Evolutionary conservation across 1,284 basidiomycete species (phyloP).

Genomic region (Apiotrichum laibachii): DNA sequence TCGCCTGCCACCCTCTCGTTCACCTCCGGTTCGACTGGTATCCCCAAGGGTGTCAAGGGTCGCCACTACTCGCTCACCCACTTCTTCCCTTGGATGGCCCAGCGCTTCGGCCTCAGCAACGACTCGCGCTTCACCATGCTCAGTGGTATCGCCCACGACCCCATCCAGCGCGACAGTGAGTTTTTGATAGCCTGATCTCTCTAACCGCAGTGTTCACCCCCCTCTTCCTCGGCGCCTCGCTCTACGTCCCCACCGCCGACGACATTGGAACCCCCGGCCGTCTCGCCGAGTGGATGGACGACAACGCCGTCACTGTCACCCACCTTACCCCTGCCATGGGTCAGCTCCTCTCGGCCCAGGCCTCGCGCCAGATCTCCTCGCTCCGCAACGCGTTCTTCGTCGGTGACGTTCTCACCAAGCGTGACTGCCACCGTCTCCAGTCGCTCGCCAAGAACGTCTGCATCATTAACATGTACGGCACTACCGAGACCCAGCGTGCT

Average conservation of each 20-base stretch:
- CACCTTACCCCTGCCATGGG: conserved; percentile 99
- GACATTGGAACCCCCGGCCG: conserved; percentile 97
- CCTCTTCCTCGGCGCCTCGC: conserved; percentile 91
- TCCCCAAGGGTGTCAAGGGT: conserved; percentile 95
- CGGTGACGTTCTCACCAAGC: conserved; percentile 97
- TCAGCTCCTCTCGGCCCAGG: conserved; percentile 94
- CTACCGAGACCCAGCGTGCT: conserved; percentile 97
- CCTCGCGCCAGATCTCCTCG: conserved; percentile 80
- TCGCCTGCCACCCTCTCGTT: conserved; percentile 93
- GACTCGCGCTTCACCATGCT: conserved; percentile 95
- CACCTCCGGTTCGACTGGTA: conserved; percentile 95
- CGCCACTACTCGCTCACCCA: conserved; percentile 95
- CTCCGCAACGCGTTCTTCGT: conserved; percentile 95
- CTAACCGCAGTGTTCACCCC: conserved; percentile 75
- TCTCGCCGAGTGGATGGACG: conserved; percentile 98
- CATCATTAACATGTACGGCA: conserved; percentile 99
- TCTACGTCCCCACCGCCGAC: conserved; percentile 94
- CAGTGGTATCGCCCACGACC: conserved; percentile 98
- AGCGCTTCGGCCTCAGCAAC: conserved; percentile 73
- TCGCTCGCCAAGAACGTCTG: conserved; percentile 85
- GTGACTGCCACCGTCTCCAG: conserved; percentile 94
- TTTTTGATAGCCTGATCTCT: not conserved
- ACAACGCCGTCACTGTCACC: conserved; percentile 83
- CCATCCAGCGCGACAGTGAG: conserved; percentile 87
- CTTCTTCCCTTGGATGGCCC: conserved; percentile 99